Conservation (phyloP, 306 rosid species). For the Citrullus mucosospermus region DNA sequence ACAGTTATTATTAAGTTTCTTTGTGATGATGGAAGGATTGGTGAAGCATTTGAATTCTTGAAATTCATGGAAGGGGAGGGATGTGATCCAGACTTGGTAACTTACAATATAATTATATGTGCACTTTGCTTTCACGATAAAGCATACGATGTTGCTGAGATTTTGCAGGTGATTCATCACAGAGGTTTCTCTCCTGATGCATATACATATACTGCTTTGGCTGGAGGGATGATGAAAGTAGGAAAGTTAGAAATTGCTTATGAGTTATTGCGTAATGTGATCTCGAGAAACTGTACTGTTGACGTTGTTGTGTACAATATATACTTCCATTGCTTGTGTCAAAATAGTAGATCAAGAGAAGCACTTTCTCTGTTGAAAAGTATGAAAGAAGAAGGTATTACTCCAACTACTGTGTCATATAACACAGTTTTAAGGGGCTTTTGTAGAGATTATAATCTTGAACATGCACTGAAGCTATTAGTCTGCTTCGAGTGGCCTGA, state of each 20-base stretch:
- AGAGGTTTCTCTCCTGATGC: constrained; percentile 28
- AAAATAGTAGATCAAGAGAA: constrained; percentile 21
- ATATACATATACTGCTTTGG: constrained; percentile 35
- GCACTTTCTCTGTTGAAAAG: constrained; percentile 19
- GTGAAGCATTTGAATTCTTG: constrained; percentile 21
- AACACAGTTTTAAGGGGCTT: constrained; percentile 31
- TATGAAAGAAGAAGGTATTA: constrained; percentile 20
- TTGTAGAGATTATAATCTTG: constrained; percentile 15
- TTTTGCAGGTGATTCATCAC: constrained; percentile 15
- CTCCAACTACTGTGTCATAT: constrained; percentile 26
- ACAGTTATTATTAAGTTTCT: constrained; percentile 32
- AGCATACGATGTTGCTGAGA: constrained; percentile 10
- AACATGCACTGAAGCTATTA: constrained; percentile 24
- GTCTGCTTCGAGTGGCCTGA: constrained; percentile 22
- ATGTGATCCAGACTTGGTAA: constrained; percentile 27
- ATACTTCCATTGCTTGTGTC: constrained; percentile 27
- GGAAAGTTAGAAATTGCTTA: constrained; percentile 16
- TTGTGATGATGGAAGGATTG: constrained; percentile 26
- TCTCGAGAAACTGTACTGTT: constrained; percentile 15
- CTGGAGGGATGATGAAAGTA: constrained; percentile 25
- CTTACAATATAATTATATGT: constrained; percentile 31
- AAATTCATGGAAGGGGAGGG: constrained; percentile 27
- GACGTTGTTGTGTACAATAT: constrained; percentile 34
- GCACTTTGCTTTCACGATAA: constrained; percentile 34
- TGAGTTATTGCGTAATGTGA: constrained; percentile 12